Base-by-base conservation (phyloP, 768 basidiomycete genomes). In the Agrocybe chaxingu region DNA sequence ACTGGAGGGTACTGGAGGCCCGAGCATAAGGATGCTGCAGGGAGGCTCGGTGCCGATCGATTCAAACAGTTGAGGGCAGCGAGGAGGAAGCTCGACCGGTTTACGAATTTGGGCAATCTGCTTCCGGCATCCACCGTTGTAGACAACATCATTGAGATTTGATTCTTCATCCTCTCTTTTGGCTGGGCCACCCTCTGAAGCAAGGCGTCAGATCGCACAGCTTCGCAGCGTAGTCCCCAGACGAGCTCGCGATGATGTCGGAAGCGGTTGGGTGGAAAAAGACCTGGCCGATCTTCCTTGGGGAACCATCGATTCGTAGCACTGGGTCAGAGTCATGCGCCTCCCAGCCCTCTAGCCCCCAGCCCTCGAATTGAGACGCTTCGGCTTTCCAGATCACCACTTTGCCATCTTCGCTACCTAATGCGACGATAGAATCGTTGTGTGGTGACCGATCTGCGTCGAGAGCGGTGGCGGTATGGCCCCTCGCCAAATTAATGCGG, bases 1-100 rank as follows among this genome's bases (percentile, higher is more conserved):
- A 78, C 97, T 97, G 32, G 96, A n/a, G n/a, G n/a, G n/a, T n/a
- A n/a, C n/a, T n/a, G n/a, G 96, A 56, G 96, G 96, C 49, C 96
- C 96, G 65, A 82, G 98, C 92, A 99, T 89, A 57, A 99, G 86
- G 63, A 99, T 95, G 79, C 96, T 96, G 58, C 96, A 88, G 18
- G 96, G 96, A 31, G 97, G 97, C 71, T 98, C 98, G 82, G 98
- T 99, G 83, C 97, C 97, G 66, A 99, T 99, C 19, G 95, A 95
- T 68, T 99, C 98, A 87, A 98, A 99, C 10, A 99, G 82, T 72
- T 98, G 95, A 37, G 97, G 97, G 72, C 98, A 96, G 51, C 97
- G 93, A 38, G 98, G 81, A 31, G 97, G 97, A 3, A 99, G 79
- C 70, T 99, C 97, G 57, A 98, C 97, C 35, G 98, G 85, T 77